Conservation (phyloP, 257 asterid genomes). For the Ehretia macrophylla region DNA sequence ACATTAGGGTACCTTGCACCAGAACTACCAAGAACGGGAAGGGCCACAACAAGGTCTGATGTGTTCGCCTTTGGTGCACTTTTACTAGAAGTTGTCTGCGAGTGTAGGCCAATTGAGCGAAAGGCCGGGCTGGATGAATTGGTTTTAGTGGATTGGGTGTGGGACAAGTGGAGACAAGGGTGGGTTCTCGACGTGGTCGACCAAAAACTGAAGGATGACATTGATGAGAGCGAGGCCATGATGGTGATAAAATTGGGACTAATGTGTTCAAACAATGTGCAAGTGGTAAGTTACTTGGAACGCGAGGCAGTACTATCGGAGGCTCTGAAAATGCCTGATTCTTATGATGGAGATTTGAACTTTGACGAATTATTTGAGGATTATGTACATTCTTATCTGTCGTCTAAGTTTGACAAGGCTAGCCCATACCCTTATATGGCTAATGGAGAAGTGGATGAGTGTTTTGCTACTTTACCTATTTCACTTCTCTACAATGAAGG, state of each 20-base stretch:
- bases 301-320: slow-evolving; percentile 40
- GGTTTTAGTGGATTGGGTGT: slow-evolving; percentile 51
- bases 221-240: slow-evolving; percentile 31
- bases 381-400: slow-evolving; percentile 3
- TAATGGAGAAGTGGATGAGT: neutral
- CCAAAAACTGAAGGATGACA: slow-evolving; percentile 33
- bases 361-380: slow-evolving; percentile 2
- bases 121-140: slow-evolving; percentile 17
- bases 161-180: slow-evolving; percentile 36
- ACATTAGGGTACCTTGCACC: slow-evolving; percentile 67
- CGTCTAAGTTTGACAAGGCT: slow-evolving; percentile 1
- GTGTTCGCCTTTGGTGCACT: slow-evolving; percentile 54
- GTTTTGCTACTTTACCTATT: slow-evolving; percentile 9
- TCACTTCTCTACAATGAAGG: neutral
- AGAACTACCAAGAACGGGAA: slow-evolving; percentile 46
- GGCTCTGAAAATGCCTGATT: no score
- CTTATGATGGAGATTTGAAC: no score
- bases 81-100: slow-evolving; percentile 57
- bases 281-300: slow-evolving; percentile 35
- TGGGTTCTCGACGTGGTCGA: slow-evolving; percentile 40
- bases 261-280: slow-evolving; percentile 40
- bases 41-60: slow-evolving; percentile 48
- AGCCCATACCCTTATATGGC: neutral
- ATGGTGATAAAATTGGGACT: slow-evolving; percentile 48
- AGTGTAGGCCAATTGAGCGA: slow-evolving; percentile 54